These are phyloP conservation scores for Fusarium lateritium DNA, from an alignment of 2,329 filamentous ascomycete species.

Conservation along the genomic window DNA sequence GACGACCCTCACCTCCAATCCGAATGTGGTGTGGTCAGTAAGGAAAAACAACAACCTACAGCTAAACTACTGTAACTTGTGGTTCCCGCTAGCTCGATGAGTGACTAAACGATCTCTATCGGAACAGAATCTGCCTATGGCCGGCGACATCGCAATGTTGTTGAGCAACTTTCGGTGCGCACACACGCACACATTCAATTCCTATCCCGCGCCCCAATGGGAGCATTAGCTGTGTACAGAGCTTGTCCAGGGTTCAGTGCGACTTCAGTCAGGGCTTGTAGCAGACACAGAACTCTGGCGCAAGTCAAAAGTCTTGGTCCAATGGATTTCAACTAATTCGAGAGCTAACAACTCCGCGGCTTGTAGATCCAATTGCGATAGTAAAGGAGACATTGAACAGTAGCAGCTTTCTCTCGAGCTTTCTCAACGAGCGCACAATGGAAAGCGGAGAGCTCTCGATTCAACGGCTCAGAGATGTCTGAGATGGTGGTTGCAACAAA, in stretches of 20 bases:
- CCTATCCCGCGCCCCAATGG: slow-evolving; percentile 37
- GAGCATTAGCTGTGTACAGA: slow-evolving; percentile 17
- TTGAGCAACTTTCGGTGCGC: slow-evolving; percentile 36
- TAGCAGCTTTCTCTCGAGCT: slow-evolving; percentile 10
- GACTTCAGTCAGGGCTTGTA: slow-evolving; percentile 40
- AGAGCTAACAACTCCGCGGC: slow-evolving; percentile 13
- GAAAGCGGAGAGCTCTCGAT: slow-evolving; percentile 32
- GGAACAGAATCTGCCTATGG: slow-evolving; percentile 14
- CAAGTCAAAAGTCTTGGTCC: slow-evolving; percentile 31
- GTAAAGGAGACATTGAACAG: slow-evolving; percentile 8
- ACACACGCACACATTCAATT: slow-evolving; percentile 36
- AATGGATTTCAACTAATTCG: slow-evolving; percentile 10
- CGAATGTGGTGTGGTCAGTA: slow-evolving; percentile 33
- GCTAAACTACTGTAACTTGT: slow-evolving; percentile 16
- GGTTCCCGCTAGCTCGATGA: slow-evolving; percentile 39
- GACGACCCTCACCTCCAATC: slow-evolving; percentile 42
- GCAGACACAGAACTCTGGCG: slow-evolving; percentile 24
- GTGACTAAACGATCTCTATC: slow-evolving; percentile 3
- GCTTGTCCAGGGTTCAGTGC: slow-evolving; percentile 39
- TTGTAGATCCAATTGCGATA: slow-evolving; percentile 30
- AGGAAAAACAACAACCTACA: slow-evolving; percentile 28
- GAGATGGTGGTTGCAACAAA: slow-evolving; percentile 41
- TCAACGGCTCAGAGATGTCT: slow-evolving; percentile 37
- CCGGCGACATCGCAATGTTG: slow-evolving; percentile 39
- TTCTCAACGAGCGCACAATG: slow-evolving; percentile 16